Percentiles rank a stretch among this genome's conserved stretches.
Conservation (phyloP, 805 yeast genomes). For the Jamesozyma gamospora region DNA sequence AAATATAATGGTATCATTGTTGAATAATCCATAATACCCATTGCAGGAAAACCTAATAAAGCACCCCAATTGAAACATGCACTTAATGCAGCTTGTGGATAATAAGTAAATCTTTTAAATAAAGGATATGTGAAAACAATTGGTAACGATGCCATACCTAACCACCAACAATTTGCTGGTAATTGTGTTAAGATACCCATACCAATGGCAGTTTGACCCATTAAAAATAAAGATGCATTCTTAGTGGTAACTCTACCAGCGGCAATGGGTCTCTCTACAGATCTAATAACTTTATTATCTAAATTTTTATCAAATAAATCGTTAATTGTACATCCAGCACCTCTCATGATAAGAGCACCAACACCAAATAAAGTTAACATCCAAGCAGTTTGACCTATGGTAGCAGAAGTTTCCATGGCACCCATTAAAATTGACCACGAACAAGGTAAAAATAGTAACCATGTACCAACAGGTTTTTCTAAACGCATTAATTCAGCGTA, state of each 20-base stretch:
- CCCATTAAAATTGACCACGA: conserved; percentile 93
- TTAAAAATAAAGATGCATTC: conserved; percentile 63
- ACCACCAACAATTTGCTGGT: conserved; percentile 70
- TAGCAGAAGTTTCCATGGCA: conserved; percentile 61
- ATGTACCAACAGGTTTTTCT: conserved; percentile 95
- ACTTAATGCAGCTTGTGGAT: conserved; percentile 80
- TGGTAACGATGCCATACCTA: conserved; percentile 74
- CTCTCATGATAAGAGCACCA: conserved; percentile 89
- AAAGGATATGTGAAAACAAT: conserved; percentile 83
- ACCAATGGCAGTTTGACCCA: conserved; percentile 67
- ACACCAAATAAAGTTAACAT: conserved; percentile 64
- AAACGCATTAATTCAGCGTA: conserved; percentile 86
- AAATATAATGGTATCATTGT: conserved; percentile 71
- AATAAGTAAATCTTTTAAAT: conserved; percentile 89
- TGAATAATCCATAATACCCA: conserved; percentile 70
- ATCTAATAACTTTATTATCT: conserved; percentile 79
- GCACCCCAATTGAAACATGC: conserved; percentile 93
- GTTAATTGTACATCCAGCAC: conserved; percentile 95
- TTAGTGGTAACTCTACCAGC: conserved; percentile 65
- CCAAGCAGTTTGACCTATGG: conserved; percentile 48
- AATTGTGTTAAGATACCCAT: conserved; percentile 58
- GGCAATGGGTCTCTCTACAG: conserved; percentile 87
- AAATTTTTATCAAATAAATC: conserved; percentile 78
- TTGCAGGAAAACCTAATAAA: conserved; percentile 87
- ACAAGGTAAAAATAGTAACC: conserved; percentile 73